Base-by-base conservation (phyloP, 2,329 filamentous ascomycete genomes). In the Cercospora beticola region DNA sequence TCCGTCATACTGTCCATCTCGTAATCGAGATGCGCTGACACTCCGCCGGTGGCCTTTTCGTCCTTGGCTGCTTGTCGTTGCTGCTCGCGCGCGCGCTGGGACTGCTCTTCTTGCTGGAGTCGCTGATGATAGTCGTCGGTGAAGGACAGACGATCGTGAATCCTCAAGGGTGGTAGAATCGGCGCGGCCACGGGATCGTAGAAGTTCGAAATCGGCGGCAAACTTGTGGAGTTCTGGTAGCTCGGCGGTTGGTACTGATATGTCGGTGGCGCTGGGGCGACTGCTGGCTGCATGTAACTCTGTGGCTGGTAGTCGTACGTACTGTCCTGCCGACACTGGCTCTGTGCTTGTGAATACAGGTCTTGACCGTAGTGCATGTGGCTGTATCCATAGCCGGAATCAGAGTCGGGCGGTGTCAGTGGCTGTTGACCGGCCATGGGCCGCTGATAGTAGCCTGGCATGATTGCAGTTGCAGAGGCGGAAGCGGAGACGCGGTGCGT, bases 1-100 rank as follows among this genome's bases (percentile, higher is more conserved):
- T 97, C 93, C 71, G 93, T 91, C 94, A 97, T 97, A 80, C 91
- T 86, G 79, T 97, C 93, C 88, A 97, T 94, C 82, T 97, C 93
- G 80, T 97, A 97, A 84, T 97, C 94, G 81, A 97, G 88, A 82
- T 96, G 92, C 77, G 93, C 93, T 76, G 94, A 95, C 46, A 97
- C 94, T 76, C 94, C 94, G 79, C 94, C 93, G 65, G 87, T 87
- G n/a, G 87, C 82, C 79, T 89, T 89, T 74, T 89, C 88, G 74
- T 89, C 87, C 79, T 89, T 89, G 56, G 72, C 70, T 26, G 74
- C 74, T 62, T 81, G 79, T 61, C 79, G 80, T 71, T 82, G 79
- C 70, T 80, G 78, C 69, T 76, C 75, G 61, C 74, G 72, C 75
- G 77, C 52, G 59, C 70, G 73, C 56, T 74, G 74, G 33, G 69